Percentiles rank a stretch among this genome's conserved stretches.
phyloP scores from a whole-genome alignment of 2,329 filamentous ascomycete species.

The Berkeleyomyces rouxiae region DNA sequence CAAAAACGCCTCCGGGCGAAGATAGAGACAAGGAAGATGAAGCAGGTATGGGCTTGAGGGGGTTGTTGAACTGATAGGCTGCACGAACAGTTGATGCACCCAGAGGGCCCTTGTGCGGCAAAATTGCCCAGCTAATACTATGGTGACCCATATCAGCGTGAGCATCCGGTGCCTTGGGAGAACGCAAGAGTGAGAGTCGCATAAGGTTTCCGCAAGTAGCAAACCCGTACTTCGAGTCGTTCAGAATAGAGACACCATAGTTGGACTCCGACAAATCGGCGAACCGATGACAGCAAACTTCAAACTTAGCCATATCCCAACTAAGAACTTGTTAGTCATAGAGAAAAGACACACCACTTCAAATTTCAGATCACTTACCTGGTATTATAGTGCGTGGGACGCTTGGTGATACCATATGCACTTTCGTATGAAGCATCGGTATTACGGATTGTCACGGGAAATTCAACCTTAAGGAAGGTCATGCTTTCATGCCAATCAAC shows the following conservation, averaged over 20 bases:
- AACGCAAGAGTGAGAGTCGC: slow-evolving; percentile 70
- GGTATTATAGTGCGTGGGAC: slow-evolving; percentile 96
- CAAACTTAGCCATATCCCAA: slow-evolving; percentile 97
- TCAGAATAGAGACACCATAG: slow-evolving; percentile 83
- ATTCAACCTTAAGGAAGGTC: slow-evolving; percentile 98
- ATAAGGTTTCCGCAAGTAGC: slow-evolving; percentile 78
- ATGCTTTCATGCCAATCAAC: slow-evolving; percentile 96
- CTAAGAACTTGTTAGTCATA: slow-evolving; percentile 19
- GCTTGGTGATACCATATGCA: slow-evolving; percentile 73
- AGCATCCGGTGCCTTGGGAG: slow-evolving; percentile 82
- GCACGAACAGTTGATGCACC: slow-evolving; percentile 60
- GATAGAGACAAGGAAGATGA: slow-evolving; percentile 4
- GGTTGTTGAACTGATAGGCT: slow-evolving; percentile 81
- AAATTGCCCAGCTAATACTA: slow-evolving; percentile 73
- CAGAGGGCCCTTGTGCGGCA: slow-evolving; percentile 64
- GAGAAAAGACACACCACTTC: not conserved
- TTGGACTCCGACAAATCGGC: slow-evolving; percentile 76
- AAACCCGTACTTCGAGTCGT: slow-evolving; percentile 93
- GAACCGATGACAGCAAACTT: slow-evolving; percentile 91
- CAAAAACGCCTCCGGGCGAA: slow-evolving; percentile 14
- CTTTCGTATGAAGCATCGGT: slow-evolving; percentile 92
- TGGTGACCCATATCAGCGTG: slow-evolving; percentile 90
- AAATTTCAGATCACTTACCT: slow-evolving; percentile 25
- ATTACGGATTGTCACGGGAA: slow-evolving; percentile 80
- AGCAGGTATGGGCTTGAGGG: slow-evolving; percentile 30